phyloP scores from a whole-genome alignment of 2,329 filamentous ascomycete genomes.

The Hypoxylon sp. region DNA sequence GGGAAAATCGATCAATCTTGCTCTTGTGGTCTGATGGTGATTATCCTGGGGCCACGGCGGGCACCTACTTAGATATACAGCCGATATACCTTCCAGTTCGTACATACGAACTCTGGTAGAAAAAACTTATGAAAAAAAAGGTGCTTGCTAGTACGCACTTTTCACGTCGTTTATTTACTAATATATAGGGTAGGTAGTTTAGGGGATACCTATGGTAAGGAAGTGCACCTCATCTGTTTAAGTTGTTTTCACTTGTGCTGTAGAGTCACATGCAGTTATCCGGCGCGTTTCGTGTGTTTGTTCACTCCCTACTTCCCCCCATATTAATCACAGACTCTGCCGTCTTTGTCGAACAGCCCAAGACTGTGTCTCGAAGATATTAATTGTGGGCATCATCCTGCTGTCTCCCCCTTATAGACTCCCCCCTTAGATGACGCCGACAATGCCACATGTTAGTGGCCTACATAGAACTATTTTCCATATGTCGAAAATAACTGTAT shows the following conservation, averaged over 20 bases:
- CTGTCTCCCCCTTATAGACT: neutral
- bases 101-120: no score
- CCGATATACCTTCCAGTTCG: no score
- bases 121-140: no score
- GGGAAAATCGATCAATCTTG: no score
- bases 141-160: no score
- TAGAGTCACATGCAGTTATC: constrained; percentile 15
- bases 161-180: no score
- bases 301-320: neutral
- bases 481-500: neutral
- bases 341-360: constrained; percentile 1
- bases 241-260: constrained; percentile 11
- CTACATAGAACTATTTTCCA: neutral
- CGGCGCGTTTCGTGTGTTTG: constrained; percentile 24
- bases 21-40: no score
- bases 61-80: no score
- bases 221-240: neutral
- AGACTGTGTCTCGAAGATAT: neutral
- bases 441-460: neutral
- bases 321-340: neutral
- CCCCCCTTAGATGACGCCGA: neutral
- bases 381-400: neutral
- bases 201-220: neutral
- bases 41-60: no score
- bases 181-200: no score